A percentile compares a stretch with the other conserved stretches of the same genome.
These are phyloP conservation scores for Thermoascus crustaceus DNA, from an alignment of 2,329 filamentous ascomycete genomes.

Conservation along the genomic window DNA sequence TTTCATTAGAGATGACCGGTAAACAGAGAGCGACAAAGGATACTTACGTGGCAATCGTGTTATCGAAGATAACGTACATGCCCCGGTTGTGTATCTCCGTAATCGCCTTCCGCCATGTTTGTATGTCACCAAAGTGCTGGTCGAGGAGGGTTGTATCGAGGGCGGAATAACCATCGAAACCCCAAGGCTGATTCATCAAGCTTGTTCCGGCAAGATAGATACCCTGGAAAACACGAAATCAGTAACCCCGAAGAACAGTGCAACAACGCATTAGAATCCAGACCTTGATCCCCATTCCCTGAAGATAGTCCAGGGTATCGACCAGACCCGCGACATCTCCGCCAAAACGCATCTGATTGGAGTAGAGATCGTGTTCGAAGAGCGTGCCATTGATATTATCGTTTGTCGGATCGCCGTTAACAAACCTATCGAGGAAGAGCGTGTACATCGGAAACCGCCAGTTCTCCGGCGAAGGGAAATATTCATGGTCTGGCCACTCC, in stretches of 20 bases:
- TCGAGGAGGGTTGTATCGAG: constrained; percentile 57
- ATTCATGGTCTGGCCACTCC: constrained; percentile 47
- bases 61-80: constrained; percentile 61
- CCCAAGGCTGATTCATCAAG: constrained; percentile 59
- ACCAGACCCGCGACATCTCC: constrained; percentile 52
- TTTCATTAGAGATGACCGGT: background rate
- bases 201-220: constrained; percentile 57
- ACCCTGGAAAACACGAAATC: constrained; percentile 31
- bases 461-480: constrained; percentile 48
- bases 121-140: constrained; percentile 53
- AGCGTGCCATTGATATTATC: constrained; percentile 54
- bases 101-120: constrained; percentile 50
- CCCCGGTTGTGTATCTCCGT: constrained; percentile 52
- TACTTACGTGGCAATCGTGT: constrained; percentile 56
- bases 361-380: constrained; percentile 53
- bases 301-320: constrained; percentile 56
- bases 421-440: constrained; percentile 55
- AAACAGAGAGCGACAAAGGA: constrained; percentile 5
- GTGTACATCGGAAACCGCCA: constrained; percentile 62
- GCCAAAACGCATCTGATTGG: constrained; percentile 56
- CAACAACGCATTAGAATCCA: constrained; percentile 4
- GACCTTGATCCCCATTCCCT: constrained; percentile 57
- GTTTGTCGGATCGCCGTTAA: constrained; percentile 57
- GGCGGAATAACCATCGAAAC: constrained; percentile 51
- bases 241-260: background rate